These are phyloP conservation scores for Suillus spraguei DNA, from an alignment of 768 basidiomycete species.

Conservation along the genomic window DNA sequence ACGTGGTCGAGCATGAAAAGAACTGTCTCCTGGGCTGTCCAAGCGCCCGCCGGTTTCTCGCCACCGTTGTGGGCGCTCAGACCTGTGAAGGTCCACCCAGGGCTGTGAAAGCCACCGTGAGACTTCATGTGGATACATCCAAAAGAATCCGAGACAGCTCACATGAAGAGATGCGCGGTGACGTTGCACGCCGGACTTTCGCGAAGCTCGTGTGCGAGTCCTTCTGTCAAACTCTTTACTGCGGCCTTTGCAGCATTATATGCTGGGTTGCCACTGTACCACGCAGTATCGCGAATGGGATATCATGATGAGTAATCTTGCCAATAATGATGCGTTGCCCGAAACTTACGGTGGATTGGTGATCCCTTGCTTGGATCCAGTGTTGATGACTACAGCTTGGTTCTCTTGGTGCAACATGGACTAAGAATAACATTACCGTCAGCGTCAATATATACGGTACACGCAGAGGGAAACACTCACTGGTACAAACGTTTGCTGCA, in stretches of 20 bases:
- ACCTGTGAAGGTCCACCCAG: conserved; percentile 86
- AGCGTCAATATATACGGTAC: not conserved
- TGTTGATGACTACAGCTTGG: conserved; percentile 80
- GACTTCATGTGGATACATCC: conserved; percentile 3
- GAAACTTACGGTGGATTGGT: conserved; percentile 88
- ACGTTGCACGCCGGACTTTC: conserved; percentile 64
- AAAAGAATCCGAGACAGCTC: conserved; percentile 36
- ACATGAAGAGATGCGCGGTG: conserved; percentile 93
- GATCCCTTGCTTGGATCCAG: conserved; percentile 93
- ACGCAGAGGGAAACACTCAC: conserved; percentile 39
- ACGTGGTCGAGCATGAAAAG: conserved; percentile 84
- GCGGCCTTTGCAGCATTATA: conserved; percentile 81
- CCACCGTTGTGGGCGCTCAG: conserved; percentile 51
- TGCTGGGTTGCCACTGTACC: conserved; percentile 71
- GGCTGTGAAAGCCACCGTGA: conserved; percentile 47
- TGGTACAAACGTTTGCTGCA: conserved; percentile 83
- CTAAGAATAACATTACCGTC: conserved; percentile 32
- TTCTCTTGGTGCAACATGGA: conserved; percentile 85
- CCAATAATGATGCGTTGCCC: conserved; percentile 12
- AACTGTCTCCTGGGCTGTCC: conserved; percentile 90
- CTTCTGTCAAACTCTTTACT: conserved; percentile 72
- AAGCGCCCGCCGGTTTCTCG: conserved; percentile 82
- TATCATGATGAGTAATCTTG: conserved; percentile 7
- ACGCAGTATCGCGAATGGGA: conserved; percentile 9
- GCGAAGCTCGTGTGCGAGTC: conserved; percentile 69